Base-by-base conservation (phyloP, 2,329 filamentous ascomycete species). In the Teratosphaeria nubilosa region DNA sequence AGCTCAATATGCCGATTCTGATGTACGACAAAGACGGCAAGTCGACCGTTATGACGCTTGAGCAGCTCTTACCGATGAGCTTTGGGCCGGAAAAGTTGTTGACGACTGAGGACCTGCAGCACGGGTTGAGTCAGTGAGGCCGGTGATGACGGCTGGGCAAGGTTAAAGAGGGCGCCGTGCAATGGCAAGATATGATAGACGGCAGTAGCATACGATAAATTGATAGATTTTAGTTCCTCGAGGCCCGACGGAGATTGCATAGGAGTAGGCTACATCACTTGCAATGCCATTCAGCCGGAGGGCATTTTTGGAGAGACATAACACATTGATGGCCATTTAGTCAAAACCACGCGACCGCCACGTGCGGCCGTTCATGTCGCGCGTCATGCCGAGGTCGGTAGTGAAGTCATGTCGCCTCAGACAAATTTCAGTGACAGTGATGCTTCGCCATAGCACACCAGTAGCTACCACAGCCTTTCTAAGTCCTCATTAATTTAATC, bases 21-120 rank as follows among this genome's bases (percentile, higher is more conserved):
- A 95, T 97, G 92, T 95, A 95, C 74, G 91, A 95, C 73, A 87
- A 86, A 72, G 82, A 91, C 62, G 86, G 86, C 1, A 82, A 86
- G 60, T 91, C 81, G 66, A 77, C 84, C n/a, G 83, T 89, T 25
- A 78, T 84, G 75, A 87, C 79, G 25, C 76, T 95, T 58, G 83
- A 85, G 63, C 80, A 90, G 68, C 62, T 82, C 59, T 66, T 82
- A 64, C 79, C 79, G 2, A 73, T 80, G 74, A 77, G 75, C 61
- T 82, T 82, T 68, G 78, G 79, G n/a, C 78, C 78, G 13, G 76
- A 79, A 58, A 74, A 76, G 60, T 63, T 81, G 63, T 53, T 66
- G 53, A 60, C 66, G 22, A 68, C 69, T 5, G 69, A 69, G 6
- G 65, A 69, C 55, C 24, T 67, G 54, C 51, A 53, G 51, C 54